Percentiles rank a stretch among this genome's conserved stretches.
Conservation (phyloP, 1,284 basidiomycete species). For the Tilletia walkeri region DNA sequence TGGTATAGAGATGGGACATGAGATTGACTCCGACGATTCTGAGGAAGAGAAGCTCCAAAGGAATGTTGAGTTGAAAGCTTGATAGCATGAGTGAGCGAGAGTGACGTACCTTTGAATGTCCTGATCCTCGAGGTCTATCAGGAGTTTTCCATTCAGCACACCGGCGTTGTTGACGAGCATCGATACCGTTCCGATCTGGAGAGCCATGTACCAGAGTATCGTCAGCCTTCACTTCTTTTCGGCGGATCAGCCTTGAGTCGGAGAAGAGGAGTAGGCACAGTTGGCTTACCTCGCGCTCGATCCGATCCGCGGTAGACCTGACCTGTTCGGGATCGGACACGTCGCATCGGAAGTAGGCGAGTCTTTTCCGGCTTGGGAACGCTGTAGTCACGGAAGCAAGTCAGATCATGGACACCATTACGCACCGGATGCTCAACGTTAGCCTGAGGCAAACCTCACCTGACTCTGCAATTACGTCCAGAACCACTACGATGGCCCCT, state of each 20-base stretch:
- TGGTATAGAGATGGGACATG: slow-evolving; percentile 80
- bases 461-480: neutral
- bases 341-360: slow-evolving; percentile 76
- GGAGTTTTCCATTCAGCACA: slow-evolving; percentile 81
- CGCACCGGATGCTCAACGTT: neutral
- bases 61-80: too few species aligned
- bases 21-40: slow-evolving; percentile 89
- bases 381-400: too few species aligned
- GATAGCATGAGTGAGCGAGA: neutral
- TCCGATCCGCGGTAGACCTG: slow-evolving; percentile 66
- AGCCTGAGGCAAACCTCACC: slow-evolving; percentile 60
- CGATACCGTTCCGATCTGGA: slow-evolving; percentile 58
- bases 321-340: slow-evolving; percentile 83
- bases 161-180: slow-evolving; percentile 93
- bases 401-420: too few species aligned
- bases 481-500: neutral
- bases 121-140: slow-evolving; percentile 72
- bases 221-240: neutral
- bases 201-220: neutral
- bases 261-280: neutral
- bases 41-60: neutral
- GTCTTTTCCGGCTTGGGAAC: slow-evolving; percentile 59
- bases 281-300: slow-evolving; percentile 69
- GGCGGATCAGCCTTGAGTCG: too few species aligned
- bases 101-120: slow-evolving; percentile 64